Evolutionary conservation across 1,284 basidiomycete species (phyloP), one percentile per base, ranked within the genome.

Genomic region (Cyathus pygmaeus): DNA sequence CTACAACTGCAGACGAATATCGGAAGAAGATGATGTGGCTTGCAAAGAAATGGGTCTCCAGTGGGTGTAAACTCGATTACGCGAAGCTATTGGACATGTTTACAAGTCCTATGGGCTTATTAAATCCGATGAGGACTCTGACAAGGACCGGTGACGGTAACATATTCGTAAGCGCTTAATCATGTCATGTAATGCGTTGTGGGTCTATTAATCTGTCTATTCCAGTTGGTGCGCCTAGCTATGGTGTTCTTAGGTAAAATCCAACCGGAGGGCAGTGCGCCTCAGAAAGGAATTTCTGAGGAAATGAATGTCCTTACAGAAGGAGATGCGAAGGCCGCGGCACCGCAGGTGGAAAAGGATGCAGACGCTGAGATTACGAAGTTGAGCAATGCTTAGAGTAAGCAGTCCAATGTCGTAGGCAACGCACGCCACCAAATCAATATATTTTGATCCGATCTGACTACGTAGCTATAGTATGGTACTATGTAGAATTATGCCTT

Each of bases 51-150:
- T 56, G 54, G 54, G 11, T 30, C 21, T 13, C n/a, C 6, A 44
- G 26, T 46, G 39, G 54, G 24, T 44, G n/a, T 21, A 42, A 56
- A 21, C 13, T 23, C 5, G 26, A n/a, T 7, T 5, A 21, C 39
- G 39, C 5, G 17, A 56, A 56, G 27, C 29, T 56, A 27, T 46
- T 56, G n/a, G 41, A 42, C 9, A 21, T 47, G 33, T 53, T 63
- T 54, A 47, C 44, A 10, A 47, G 44, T n/a, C 44, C 44, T 26
- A 7, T 47, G 19, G 44, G 44, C 6, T 47, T 47, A n/a, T n/a
- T 47, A 26, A 47, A 47, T n/a, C 44, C 44, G 10, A 47, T 47
- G 44, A 47, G 44, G 44, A 47, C 44, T 7, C n/a, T 47, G 44
- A 21, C 44, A 7, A 47, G 24, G 44, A 47, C 44, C 24, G 10